A percentile compares a stretch with the other conserved stretches of the same genome.
Conservation (phyloP, 441 rosid species). For the California macrophylla region DNA sequence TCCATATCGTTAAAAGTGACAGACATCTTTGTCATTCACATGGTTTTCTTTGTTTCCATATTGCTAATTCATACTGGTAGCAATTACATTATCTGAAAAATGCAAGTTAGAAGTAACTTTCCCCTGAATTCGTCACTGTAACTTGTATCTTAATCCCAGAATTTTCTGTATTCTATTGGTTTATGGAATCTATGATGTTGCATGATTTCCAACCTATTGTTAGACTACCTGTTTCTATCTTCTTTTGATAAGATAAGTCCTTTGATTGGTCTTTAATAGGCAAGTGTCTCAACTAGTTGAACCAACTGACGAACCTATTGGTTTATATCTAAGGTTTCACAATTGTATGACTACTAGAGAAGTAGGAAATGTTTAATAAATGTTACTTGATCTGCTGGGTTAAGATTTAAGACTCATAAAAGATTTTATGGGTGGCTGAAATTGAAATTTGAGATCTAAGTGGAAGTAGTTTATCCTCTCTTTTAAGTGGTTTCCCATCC, state of each 20-base stretch:
- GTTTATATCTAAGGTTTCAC: not conserved
- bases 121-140: not conserved
- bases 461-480: not conserved
- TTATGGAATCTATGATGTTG: too few species aligned
- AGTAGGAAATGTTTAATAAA: too few species aligned
- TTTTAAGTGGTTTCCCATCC: not conserved
- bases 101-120: slow-evolving; percentile 4
- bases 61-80: not conserved
- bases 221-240: not conserved
- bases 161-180: not conserved
- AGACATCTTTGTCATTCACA: not conserved
- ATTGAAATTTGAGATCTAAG: not conserved
- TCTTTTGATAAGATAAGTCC: not conserved
- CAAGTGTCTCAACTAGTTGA: not conserved
- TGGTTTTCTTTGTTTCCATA: slow-evolving; percentile 3
- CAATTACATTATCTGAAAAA: not conserved
- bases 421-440: too few species aligned
- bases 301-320: not conserved
- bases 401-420: too few species aligned
- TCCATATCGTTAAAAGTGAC: not conserved
- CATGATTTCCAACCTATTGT: too few species aligned
- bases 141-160: not conserved
- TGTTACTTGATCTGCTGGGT: too few species aligned
- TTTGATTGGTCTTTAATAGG: not conserved
- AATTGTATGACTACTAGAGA: too few species aligned